These are phyloP conservation scores for Calonectria pseudoreteaudii DNA, from an alignment of 2,329 filamentous ascomycete species.

Conservation along the genomic window DNA sequence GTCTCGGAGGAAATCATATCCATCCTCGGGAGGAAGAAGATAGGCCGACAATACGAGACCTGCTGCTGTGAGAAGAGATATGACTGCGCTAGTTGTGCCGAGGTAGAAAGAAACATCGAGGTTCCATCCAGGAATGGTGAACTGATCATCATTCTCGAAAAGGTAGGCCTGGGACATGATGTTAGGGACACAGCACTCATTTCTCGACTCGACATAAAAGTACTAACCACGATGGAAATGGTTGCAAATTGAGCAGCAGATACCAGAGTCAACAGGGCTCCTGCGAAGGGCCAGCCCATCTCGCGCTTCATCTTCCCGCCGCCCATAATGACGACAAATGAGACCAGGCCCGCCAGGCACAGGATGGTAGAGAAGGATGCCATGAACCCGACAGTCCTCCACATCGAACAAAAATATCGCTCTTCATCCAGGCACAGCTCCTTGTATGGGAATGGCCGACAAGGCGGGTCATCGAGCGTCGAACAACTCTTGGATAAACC, in stretches of 20 bases:
- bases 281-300: constrained; percentile 83
- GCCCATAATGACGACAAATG: constrained; percentile 80
- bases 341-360: constrained; percentile 83
- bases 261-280: constrained; percentile 72
- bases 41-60: constrained; percentile 76
- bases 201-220: too few species aligned
- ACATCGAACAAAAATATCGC: constrained; percentile 89
- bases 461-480: constrained; percentile 71
- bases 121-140: constrained; percentile 82
- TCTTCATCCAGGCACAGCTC: constrained; percentile 56
- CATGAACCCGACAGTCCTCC: constrained; percentile 88
- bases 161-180: constrained; percentile 74
- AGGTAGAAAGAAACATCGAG: constrained; percentile 85
- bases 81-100: constrained; percentile 66
- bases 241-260: constrained; percentile 78
- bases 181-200: constrained; percentile 15
- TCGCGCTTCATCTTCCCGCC: constrained; percentile 86
- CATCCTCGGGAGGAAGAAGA: constrained; percentile 81
- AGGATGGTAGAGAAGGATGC: constrained; percentile 87
- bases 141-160: constrained; percentile 85
- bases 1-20: constrained; percentile 78
- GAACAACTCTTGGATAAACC: constrained; percentile 88
- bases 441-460: constrained; percentile 56
- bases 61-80: constrained; percentile 65
- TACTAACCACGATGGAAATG: constrained; percentile 85